phyloP scores from a whole-genome alignment of 208 protist genomes.

The Strigomonas galati region DNA sequence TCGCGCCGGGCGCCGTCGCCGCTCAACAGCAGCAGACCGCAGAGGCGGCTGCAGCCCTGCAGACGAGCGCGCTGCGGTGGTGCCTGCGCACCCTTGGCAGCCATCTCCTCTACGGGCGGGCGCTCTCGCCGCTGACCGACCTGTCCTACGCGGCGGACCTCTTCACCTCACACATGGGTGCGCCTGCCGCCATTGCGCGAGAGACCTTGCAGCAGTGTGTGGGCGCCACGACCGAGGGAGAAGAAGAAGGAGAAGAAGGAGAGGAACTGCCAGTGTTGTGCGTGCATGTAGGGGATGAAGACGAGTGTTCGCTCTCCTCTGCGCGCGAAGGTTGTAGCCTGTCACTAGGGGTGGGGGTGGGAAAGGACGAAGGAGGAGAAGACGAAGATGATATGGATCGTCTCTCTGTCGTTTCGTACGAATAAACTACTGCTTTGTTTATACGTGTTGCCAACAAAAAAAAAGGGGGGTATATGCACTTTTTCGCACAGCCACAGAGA shows the following conservation, averaged over 20 bases:
- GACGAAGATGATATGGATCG: constrained; percentile 1
- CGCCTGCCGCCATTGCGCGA: neutral
- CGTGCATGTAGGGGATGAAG: no score
- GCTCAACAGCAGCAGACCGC: neutral
- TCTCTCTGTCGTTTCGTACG: constrained; percentile 22
- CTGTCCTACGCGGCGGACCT: constrained; percentile 45
- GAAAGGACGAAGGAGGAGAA: neutral
- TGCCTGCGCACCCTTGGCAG: neutral
- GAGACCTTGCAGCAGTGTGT: no score
- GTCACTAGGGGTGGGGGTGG: neutral
- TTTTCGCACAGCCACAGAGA: neutral
- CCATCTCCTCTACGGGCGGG: constrained; percentile 46
- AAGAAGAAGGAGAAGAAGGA: no score
- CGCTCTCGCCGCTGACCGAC: constrained; percentile 32
- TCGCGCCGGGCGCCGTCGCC: neutral
- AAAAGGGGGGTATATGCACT: no score
- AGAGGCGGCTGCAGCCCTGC: constrained; percentile 1
- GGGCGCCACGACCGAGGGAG: no score
- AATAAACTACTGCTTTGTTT: neutral
- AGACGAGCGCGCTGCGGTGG: constrained; percentile 17
- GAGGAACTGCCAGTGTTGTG: no score
- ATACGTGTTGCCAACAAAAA: neutral
- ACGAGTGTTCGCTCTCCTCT: no score
- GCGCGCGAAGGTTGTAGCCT: no score
- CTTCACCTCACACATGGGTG: neutral